These are phyloP conservation scores for Sindora glabra DNA, from an alignment of 306 rosid genomes.

Conservation along the genomic window DNA sequence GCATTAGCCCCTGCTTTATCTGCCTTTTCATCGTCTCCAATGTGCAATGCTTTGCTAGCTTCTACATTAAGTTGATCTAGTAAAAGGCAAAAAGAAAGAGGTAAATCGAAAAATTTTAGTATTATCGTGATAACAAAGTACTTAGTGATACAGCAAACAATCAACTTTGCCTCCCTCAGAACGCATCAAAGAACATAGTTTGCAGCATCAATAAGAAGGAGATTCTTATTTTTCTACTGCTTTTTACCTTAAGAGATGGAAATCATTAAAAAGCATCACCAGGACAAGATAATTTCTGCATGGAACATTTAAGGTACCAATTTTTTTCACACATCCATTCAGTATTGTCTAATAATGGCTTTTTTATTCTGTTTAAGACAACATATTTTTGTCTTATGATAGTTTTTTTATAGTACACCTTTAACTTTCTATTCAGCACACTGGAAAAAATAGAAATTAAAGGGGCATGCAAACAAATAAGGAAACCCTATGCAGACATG, in stretches of 20 bases:
- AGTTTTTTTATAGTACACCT: not conserved
- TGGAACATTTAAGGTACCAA: not conserved
- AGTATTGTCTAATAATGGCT: not conserved
- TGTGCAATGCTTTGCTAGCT: slow-evolving; percentile 68
- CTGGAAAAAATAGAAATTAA: not conserved
- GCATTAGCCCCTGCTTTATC: slow-evolving; percentile 75
- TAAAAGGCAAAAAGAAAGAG: not conserved
- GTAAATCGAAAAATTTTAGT: not conserved
- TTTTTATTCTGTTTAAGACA: not conserved
- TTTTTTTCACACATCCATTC: not conserved
- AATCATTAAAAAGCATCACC: no score
- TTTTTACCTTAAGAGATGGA: no score
- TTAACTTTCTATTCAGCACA: not conserved
- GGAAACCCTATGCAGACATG: not conserved
- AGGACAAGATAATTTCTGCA: not conserved
- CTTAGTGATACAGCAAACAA: not conserved
- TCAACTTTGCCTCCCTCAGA: not conserved
- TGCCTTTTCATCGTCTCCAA: slow-evolving; percentile 79
- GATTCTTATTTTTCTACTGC: no score
- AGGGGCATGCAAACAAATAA: not conserved
- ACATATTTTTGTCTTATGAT: not conserved
- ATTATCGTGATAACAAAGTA: not conserved
- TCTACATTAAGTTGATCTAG: slow-evolving; percentile 61
- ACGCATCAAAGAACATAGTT: not conserved
- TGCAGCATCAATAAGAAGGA: not conserved